Base-by-base conservation (phyloP, 2,329 filamentous ascomycete species). In the Endoconidiophora laricicola region DNA sequence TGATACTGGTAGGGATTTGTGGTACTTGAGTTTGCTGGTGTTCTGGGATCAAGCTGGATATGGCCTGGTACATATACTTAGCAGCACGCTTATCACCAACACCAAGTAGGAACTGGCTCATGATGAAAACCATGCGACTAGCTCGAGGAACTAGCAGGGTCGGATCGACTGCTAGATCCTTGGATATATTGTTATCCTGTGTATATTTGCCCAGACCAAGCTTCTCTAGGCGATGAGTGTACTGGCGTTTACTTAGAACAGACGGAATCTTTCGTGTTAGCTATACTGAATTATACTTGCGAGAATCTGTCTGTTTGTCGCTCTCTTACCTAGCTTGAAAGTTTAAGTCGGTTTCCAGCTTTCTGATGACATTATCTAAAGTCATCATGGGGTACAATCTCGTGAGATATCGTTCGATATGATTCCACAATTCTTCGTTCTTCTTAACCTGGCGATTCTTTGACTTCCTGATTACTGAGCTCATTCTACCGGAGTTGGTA, bases 141-240 rank as follows among this genome's bases (percentile, higher is more conserved):
- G 26, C 7, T 10, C 4, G 26, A 6, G 7, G 7, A 10, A 33
- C 26, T 33, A 33, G 26, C 4, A 33, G 6, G 12, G 26, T 33
- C 26, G 48, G 48, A 33, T 39, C 38, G 12, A 45, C 14, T 4
- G 44, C 49, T 6, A 24, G 36, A 36, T 51, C 44, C 37, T 46
- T 46, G 16, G 5, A 9, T 4, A n/a, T 5, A 10, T 5, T 51
- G 18, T 2, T 18, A 2, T 18, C n/a, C 12, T n/a, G 55, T 48
- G 58, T 58, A 45, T 63, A 63, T 41, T 63, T 63, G 38, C 33
- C 56, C 18, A 58, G 46, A 4, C 47, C 50, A 56, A 59, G 60
- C 39, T 58, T 57, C 18, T 60, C 55, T 10, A 63, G 56, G 14
- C 57, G 56, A 44, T 63, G 61, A 12, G 60, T 57, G 44, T 58